Conservation (phyloP, 768 basidiomycete species). For the Calocybe gangraenosa region DNA sequence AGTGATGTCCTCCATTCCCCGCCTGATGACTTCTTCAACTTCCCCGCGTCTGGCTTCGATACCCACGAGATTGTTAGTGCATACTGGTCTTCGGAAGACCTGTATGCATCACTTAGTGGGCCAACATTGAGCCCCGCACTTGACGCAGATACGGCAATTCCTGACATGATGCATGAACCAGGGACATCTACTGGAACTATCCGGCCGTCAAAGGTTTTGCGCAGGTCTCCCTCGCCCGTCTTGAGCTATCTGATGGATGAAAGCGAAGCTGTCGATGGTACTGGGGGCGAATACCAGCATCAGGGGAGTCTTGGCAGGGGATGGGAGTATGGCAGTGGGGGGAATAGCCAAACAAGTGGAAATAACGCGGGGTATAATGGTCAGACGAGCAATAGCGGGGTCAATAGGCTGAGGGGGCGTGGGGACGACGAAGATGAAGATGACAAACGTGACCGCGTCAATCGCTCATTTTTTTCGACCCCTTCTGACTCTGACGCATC, state of each 20-base stretch:
- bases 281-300: conserved; percentile 20
- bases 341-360: conserved; percentile 14
- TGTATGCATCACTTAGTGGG: conserved; percentile 13
- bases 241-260: conserved; percentile 9
- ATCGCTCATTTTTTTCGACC: conserved; percentile 29
- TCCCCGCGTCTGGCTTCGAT: conserved; percentile 16
- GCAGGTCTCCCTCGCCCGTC: conserved; percentile 1
- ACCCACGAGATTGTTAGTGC: conserved; percentile 18
- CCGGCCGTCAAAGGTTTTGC: conserved; percentile 20
- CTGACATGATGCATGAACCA: conserved; percentile 30
- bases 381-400: conserved; percentile 22
- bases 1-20: conserved; percentile 23
- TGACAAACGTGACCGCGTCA: conserved; percentile 17
- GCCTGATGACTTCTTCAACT: conserved; percentile 21
- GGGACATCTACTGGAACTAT: conserved; percentile 45
- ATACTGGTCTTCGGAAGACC: conserved; percentile 17
- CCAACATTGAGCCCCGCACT: conserved; percentile 1
- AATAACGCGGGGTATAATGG: conserved; percentile 20
- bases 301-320: conserved; percentile 8
- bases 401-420: conserved; percentile 34
- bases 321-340: conserved; percentile 11
- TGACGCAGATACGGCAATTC: conserved; percentile 12
- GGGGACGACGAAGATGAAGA: conserved; percentile 32
- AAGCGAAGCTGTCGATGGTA: conserved; percentile 21
- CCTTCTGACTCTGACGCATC: conserved; percentile 29